Percentiles rank a stretch among this genome's conserved stretches.
These are phyloP conservation scores for Rhizopus delemar DNA, from an alignment of 371 early-diverging fungal species.

Conservation along the genomic window DNA sequence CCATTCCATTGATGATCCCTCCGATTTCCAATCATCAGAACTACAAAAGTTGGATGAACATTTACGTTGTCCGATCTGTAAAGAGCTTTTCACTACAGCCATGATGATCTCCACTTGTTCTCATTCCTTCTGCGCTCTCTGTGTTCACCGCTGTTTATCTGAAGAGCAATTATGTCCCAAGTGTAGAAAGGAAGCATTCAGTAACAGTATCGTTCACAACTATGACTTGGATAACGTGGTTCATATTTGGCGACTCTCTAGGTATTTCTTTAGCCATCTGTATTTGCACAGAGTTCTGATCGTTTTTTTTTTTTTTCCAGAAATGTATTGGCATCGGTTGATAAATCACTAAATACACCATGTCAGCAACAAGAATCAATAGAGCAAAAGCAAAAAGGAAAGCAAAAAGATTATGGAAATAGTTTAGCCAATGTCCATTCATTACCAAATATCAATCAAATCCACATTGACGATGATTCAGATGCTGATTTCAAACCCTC, in stretches of 20 bases:
- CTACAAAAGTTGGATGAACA: constrained; percentile 60
- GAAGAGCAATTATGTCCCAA: constrained; percentile 58
- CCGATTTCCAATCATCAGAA: constrained; percentile 18
- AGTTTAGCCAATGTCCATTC: too few species aligned
- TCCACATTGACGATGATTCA: background rate
- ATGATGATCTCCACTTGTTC: constrained; percentile 59
- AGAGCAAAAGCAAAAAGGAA: too few species aligned
- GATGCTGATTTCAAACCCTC: background rate
- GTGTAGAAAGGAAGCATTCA: constrained; percentile 48
- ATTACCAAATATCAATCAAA: too few species aligned
- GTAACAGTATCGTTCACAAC: constrained; percentile 44
- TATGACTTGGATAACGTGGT: constrained; percentile 47
- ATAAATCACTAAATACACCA: background rate
- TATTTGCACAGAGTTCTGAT: background rate
- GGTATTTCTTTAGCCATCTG: constrained; percentile 1
- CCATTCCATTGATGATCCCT: constrained; percentile 31
- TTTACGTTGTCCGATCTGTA: constrained; percentile 72
- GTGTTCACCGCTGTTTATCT: constrained; percentile 61
- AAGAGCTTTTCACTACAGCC: constrained; percentile 60
- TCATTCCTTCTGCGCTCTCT: constrained; percentile 73
- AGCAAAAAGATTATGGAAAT: too few species aligned
- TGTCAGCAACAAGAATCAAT: background rate
- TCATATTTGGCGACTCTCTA: constrained; percentile 14
- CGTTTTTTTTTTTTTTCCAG: constrained; percentile 2
- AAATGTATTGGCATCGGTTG: background rate